phyloP scores from a whole-genome alignment of 306 rosid species.

The Medicago truncatula region MtrunA17r5.0-ANR NC_053044.1:41163001-41163500 shows the following conservation, averaged over 20 bases:
- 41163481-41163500: neutral
- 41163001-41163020: neutral
- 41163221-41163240: constrained; percentile 3
- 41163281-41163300: neutral
- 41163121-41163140: constrained; percentile 73
- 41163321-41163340: constrained; percentile 1
- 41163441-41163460: neutral
- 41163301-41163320: neutral
- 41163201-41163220: constrained; percentile 18
- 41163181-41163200: constrained; percentile 48
- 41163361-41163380: neutral
- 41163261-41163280: neutral
- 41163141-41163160: constrained; percentile 76
- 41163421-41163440: neutral
- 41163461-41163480: neutral
- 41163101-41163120: constrained; percentile 48
- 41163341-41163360: neutral
- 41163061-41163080: neutral
- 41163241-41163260: neutral
- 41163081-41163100: constrained; percentile 42
- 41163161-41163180: constrained; percentile 57
- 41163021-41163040: constrained; percentile 33
- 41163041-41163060: constrained; percentile 22
- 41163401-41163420: neutral
- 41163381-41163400: neutral